Base-by-base conservation (phyloP, 192 early-diverging fungal species). In the Coemansia aciculifera region DNA sequence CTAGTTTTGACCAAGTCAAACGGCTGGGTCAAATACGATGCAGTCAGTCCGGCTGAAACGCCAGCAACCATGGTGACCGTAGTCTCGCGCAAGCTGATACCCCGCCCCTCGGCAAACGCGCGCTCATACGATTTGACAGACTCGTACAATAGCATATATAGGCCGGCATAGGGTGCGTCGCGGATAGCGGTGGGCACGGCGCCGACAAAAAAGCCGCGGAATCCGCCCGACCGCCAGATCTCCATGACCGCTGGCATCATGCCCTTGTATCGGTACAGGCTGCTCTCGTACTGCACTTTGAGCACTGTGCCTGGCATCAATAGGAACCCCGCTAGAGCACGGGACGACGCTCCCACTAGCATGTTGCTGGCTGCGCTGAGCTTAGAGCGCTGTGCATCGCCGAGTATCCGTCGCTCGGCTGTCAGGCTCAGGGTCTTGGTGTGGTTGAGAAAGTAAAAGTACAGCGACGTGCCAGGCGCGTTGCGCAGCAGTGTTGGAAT, bases 231-330 rank as follows among this genome's bases (percentile, higher is more conserved):
- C 32, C 71, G 75, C 59, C 91, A 72, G 68, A 98, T 98, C 1
- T 86, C 87, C 7, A 64, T 63, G 23, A 89, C 80, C 0, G 94
- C 93, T 6, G 80, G 84, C 15, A 69, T 75, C 49, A 96, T 84
- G 66, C 88, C 89, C 59, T 82, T 85, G 76, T 96, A 94, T 62
- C 84, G 88, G 71, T 95, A 96, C 48, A 94, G 78, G 38, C 90
- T 91, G 74, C 93, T 95, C 89, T 97, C 95, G 64, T 89, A 95
- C 59, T 93, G 86, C 39, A 95, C 90, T 83, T 98, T 98, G 59
- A 98, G 85, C 37, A 96, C 90, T 0, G 94, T 93, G n/a, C 93
- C 88, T 0, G 95, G 95, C 95, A 98, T 98, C 83, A 96, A 85
- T 0, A 95, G 61, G 64, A 95, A 90, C 6, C 95, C 95, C 24